These are phyloP conservation scores for Aspergillus ochraceus DNA, from an alignment of 2,329 filamentous ascomycete species.

Conservation along the genomic window DNA sequence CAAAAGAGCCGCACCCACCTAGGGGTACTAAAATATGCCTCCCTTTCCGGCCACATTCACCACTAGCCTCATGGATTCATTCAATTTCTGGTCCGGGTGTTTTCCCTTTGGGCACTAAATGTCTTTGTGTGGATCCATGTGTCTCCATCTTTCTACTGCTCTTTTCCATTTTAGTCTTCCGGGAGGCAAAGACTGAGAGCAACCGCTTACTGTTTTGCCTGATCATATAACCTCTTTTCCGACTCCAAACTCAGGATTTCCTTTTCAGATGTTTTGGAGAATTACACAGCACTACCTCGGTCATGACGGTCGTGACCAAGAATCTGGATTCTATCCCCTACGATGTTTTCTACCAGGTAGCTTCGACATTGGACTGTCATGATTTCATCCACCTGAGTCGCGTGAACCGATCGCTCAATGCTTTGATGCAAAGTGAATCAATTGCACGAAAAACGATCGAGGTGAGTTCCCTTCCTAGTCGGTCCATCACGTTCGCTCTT, in stretches of 20 bases:
- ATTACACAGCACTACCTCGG: slow-evolving; percentile 10
- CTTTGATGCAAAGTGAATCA: slow-evolving; percentile 53
- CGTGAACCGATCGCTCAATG: slow-evolving; percentile 53
- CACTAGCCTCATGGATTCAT: background rate
- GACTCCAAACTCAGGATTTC: background rate
- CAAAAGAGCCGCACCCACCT: background rate
- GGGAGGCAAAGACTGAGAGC: background rate
- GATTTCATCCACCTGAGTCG: slow-evolving; percentile 60
- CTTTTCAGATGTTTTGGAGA: slow-evolving; percentile 4
- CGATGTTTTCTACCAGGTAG: slow-evolving; percentile 64
- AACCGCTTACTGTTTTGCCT: background rate
- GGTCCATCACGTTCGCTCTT: background rate
- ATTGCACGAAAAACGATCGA: slow-evolving; percentile 60
- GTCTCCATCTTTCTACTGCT: background rate
- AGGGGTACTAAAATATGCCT: slow-evolving; percentile 1
- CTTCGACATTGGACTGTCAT: slow-evolving; percentile 55
- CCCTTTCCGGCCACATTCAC: background rate
- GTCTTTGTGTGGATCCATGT: background rate
- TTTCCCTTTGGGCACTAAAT: background rate
- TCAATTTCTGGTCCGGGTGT: background rate
- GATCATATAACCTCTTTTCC: background rate
- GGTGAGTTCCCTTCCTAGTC: slow-evolving; percentile 40
- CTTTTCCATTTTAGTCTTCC: background rate
- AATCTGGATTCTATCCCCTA: slow-evolving; percentile 56
- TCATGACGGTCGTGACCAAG: slow-evolving; percentile 22